A percentile compares a stretch with the other conserved stretches of the same genome.
These are phyloP conservation scores for Aspergillus cristatus DNA, from an alignment of 495 filamentous ascomycete species.

Conservation along the genomic window DNA sequence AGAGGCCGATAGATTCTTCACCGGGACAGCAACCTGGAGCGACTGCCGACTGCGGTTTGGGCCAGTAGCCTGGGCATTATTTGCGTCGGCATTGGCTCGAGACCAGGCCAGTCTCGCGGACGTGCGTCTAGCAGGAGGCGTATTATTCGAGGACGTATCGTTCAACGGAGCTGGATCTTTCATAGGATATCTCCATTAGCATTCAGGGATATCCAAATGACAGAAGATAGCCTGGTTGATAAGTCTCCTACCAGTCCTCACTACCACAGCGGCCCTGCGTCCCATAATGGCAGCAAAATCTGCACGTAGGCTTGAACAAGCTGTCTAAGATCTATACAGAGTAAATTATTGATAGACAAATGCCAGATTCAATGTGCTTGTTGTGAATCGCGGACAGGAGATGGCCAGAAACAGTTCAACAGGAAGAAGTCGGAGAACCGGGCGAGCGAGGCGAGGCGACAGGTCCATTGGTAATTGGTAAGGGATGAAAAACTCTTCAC, in stretches of 20 bases:
- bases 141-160: constrained; percentile 5
- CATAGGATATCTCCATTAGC: neutral
- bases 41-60: neutral
- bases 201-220: neutral
- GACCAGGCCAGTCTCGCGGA: constrained; percentile 20
- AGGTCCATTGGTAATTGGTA: constrained; percentile 10
- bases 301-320: no score
- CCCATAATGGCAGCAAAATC: no score
- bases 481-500: constrained; percentile 4
- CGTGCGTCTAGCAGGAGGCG: constrained; percentile 13
- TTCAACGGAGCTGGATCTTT: neutral
- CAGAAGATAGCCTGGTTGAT: no score
- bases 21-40: constrained; percentile 34
- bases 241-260: no score
- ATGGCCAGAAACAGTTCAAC: no score
- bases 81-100: constrained; percentile 5
- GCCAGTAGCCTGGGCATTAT: constrained; percentile 1
- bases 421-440: neutral
- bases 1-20: constrained; percentile 16
- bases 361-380: no score
- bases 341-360: neutral
- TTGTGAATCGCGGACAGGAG: no score
- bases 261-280: no score
- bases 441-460: neutral
- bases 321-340: no score